A percentile compares a stretch with the other conserved stretches of the same genome.
phyloP scores from a whole-genome alignment of 2,329 filamentous ascomycete species.

The Aureobasidium sp. region DNA sequence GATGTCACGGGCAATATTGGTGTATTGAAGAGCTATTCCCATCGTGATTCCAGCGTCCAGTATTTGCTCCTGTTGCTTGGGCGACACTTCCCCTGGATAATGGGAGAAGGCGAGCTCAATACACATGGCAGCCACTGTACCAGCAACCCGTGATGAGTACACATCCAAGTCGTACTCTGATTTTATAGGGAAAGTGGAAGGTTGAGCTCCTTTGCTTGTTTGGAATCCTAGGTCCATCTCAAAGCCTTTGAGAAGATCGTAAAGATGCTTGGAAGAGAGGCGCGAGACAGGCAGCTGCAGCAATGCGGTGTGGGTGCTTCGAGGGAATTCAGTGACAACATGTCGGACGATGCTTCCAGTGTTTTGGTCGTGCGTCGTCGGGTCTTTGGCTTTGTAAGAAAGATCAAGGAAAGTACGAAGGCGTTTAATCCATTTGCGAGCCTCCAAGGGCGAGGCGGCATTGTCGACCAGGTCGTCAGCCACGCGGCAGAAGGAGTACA shows the following conservation, averaged over 20 bases:
- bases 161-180: constrained; percentile 52
- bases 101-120: constrained; percentile 61
- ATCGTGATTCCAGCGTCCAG: constrained; percentile 55
- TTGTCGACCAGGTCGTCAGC: constrained; percentile 69
- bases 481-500: constrained; percentile 68
- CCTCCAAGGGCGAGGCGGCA: constrained; percentile 46
- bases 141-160: constrained; percentile 63
- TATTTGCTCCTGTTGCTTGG: constrained; percentile 36
- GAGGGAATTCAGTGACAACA: constrained; percentile 47
- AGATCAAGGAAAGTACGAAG: constrained; percentile 52
- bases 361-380: constrained; percentile 22
- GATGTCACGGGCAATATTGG: constrained; percentile 73
- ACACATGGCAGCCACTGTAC: constrained; percentile 64
- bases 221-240: constrained; percentile 58
- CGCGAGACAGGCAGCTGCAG: constrained; percentile 51
- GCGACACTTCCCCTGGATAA: constrained; percentile 30
- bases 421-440: constrained; percentile 52
- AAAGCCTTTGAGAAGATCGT: constrained; percentile 61
- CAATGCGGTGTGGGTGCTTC: constrained; percentile 47
- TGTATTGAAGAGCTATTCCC: constrained; percentile 69
- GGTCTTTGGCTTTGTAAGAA: constrained; percentile 36
- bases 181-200: constrained; percentile 47
- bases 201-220: constrained; percentile 1
- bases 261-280: constrained; percentile 54
- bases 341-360: constrained; percentile 30